Conservation (phyloP, 768 basidiomycete species). For the Tulasnella sp. region DNA sequence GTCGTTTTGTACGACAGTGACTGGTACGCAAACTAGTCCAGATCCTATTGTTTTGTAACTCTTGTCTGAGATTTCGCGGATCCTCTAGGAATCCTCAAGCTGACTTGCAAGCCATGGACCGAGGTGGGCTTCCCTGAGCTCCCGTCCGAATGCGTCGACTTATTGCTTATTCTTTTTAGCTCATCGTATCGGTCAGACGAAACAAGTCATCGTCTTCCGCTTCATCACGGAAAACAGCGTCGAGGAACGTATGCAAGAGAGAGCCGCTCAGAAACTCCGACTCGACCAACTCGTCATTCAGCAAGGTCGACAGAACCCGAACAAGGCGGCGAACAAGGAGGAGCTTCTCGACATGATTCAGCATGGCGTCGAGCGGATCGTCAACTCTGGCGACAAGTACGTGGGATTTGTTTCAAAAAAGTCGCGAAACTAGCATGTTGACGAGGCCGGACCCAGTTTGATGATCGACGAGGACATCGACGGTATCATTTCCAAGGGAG, state of each 20-base stretch:
- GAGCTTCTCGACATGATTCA: conserved; percentile 97
- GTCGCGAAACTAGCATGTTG: conserved; percentile 11
- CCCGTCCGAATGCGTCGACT: too few relatives aligned
- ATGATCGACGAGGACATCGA: conserved; percentile 88
- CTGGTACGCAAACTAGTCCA: conserved; percentile 68
- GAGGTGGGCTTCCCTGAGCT: conserved; percentile 29
- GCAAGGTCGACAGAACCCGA: conserved; percentile 76
- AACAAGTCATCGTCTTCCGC: conserved; percentile 95
- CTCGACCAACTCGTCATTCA: conserved; percentile 96
- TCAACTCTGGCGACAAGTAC: conserved; percentile 68
- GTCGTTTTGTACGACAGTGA: conserved; percentile 96
- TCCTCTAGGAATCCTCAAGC: conserved; percentile 87
- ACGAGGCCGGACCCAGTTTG: conserved; percentile 37
- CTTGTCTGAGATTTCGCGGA: background rate
- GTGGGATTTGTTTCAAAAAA: conserved; percentile 27
- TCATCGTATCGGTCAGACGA: conserved; percentile 93
- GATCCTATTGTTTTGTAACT: background rate
- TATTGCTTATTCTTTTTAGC: conserved; percentile 34
- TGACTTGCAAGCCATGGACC: conserved; percentile 97
- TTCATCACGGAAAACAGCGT: conserved; percentile 95
- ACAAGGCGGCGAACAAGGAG: conserved; percentile 90
- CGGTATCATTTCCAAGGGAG: conserved; percentile 82
- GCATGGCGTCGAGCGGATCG: conserved; percentile 94
- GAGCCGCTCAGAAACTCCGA: conserved; percentile 90
- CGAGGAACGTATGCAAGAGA: conserved; percentile 89